Percentiles rank a stretch among this genome's conserved stretches.
These are phyloP conservation scores for Solanum boliviense DNA, from an alignment of 257 asterid species.

Conservation along the genomic window DNA sequence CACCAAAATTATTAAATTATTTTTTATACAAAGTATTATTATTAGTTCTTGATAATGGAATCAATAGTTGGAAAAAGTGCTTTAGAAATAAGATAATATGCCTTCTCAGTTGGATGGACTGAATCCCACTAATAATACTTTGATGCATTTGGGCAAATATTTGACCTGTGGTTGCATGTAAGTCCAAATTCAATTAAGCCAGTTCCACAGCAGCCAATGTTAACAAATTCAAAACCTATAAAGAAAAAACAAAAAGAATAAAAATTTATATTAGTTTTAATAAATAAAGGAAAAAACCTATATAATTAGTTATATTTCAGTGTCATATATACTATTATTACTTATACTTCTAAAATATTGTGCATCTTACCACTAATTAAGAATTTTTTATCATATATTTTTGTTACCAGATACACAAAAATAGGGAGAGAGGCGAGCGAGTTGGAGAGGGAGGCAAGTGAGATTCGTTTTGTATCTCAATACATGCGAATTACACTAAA, in stretches of 20 bases:
- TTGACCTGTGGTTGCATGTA: conserved; percentile 33
- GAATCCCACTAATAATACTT: conserved; percentile 63
- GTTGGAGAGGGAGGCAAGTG: too few relatives aligned
- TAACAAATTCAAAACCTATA: conserved; percentile 48
- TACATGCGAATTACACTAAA: too few relatives aligned
- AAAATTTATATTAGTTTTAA: too few relatives aligned
- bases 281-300: too few relatives aligned
- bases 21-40: not conserved
- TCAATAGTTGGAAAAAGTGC: conserved; percentile 30
- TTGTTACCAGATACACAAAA: too few relatives aligned
- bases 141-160: conserved; percentile 33
- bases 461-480: too few relatives aligned
- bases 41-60: conserved; percentile 8
- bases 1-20: not conserved
- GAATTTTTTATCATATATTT: too few relatives aligned
- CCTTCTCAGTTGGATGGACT: conserved; percentile 48
- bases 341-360: too few relatives aligned
- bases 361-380: too few relatives aligned
- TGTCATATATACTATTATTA: too few relatives aligned
- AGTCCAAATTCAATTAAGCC: conserved; percentile 44
- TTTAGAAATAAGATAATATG: conserved; percentile 26
- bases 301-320: too few relatives aligned
- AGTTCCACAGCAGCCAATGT: conserved; percentile 64
- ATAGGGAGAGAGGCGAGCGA: too few relatives aligned
- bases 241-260: not conserved